Evolutionary conservation across 805 yeast genomes (phyloP), one percentile per base, ranked within the genome.

Genomic region (Myxozyma mucilagina): DNA sequence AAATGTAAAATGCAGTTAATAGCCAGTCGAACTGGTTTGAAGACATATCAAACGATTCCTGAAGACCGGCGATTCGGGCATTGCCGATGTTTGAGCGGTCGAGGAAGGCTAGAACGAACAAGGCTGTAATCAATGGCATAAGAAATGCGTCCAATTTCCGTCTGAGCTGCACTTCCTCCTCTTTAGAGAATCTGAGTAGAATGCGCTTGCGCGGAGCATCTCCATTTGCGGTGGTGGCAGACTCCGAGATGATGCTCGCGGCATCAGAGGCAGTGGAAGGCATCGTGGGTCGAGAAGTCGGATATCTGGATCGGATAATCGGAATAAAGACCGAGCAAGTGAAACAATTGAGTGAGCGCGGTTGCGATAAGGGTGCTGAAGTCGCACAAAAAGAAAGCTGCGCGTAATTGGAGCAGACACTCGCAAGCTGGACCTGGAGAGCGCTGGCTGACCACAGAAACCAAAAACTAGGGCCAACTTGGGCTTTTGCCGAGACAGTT

Each of bases 71-170:
- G 2, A 81, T 76, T 45, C 77, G 77, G 9, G 87, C 87, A 68
- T 84, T 84, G 66, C 87, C 86, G 56, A 84, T 81, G 68, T 83
- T 83, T 13, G 85, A 80, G 61, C 82, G 77, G 70, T 84, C 87
- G 58, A 84, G 71, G 36, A 80, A 79, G 54, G 79, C 78, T 64
- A 79, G 77, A 31, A 81, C 70, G 61, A 80, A 80, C 75, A 80
- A 72, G 20, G 77, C 47, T 14, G 81, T 76, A 47, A 79, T 72
- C 50, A 78, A 68, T 1, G 84, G 84, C 68, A 68, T 65, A 31
- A 68, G 47, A 44, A 64, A 53, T 29, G 57, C 31, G 59, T 68
- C 71, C 24, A 68, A 36, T 54, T 60, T 67, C 31, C 63, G 24
- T 38, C 64, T 36, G 29, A 68, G 53, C 29, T 45, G 24, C 32